phyloP scores from a whole-genome alignment of 495 filamentous ascomycete species.

The Bacidia gigantensis region DNA sequence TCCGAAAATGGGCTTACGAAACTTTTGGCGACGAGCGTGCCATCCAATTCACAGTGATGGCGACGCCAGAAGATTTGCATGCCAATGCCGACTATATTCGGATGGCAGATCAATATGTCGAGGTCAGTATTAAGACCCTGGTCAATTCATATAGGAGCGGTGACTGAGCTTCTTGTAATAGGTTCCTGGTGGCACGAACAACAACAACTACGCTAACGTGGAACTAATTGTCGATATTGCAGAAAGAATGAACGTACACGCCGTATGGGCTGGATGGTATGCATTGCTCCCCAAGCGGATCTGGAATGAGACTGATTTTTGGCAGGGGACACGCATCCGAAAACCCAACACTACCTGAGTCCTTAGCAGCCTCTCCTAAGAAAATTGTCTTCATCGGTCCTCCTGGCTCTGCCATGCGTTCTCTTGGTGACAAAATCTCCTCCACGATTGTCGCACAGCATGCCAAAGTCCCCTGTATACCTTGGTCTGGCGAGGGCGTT shows the following conservation, averaged over 20 bases:
- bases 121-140: conserved; percentile 46
- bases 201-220: conserved; percentile 99
- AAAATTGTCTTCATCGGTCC: conserved; percentile 99
- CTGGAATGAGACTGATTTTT: conserved; percentile 8
- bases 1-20: conserved; percentile 99
- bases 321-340: conserved; percentile 92
- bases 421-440: conserved; percentile 97
- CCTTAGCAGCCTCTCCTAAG: conserved; percentile 84
- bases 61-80: conserved; percentile 93
- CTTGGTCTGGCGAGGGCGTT: conserved; percentile 93
- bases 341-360: conserved; percentile 94
- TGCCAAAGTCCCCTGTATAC: conserved; percentile 92
- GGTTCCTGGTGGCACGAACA: conserved; percentile 96
- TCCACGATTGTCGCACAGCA: conserved; percentile 99
- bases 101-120: conserved; percentile 98
- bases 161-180: conserved; percentile 14
- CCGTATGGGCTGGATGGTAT: conserved; percentile 98
- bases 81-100: conserved; percentile 99
- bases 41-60: conserved; percentile 99
- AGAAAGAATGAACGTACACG: conserved; percentile 96
- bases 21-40: conserved; percentile 95
- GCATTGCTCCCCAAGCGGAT: conserved; percentile 16
- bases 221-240: conserved; percentile 98
- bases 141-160: neutral
- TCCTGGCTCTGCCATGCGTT: conserved; percentile 95